Conservation (phyloP, 2,329 filamentous ascomycete genomes). For the Lasiodiplodia sp. region DNA sequence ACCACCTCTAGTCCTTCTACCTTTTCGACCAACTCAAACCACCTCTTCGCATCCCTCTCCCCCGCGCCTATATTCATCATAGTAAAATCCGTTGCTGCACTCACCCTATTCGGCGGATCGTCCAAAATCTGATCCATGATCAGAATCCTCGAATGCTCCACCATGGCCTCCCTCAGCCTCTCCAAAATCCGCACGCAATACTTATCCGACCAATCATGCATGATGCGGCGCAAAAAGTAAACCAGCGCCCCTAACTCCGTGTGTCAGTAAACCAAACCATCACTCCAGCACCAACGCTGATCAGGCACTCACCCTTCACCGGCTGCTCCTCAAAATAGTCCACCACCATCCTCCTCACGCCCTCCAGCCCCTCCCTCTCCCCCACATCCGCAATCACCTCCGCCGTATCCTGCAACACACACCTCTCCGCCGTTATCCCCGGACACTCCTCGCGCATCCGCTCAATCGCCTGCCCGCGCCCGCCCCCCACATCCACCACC, state of each 20-base stretch:
- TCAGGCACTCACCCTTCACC: constrained; percentile 35
- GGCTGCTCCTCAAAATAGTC: constrained; percentile 41
- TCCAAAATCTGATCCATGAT: constrained; percentile 46
- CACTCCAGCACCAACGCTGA: neutral
- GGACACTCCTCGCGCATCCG: constrained; percentile 44
- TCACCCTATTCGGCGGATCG: neutral
- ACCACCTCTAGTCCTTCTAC: no score
- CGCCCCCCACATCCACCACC: constrained; percentile 53
- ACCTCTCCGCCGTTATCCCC: constrained; percentile 39
- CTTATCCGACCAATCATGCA: constrained; percentile 45
- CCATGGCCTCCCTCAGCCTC: constrained; percentile 44
- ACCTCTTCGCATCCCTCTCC: no score
- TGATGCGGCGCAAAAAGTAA: constrained; percentile 41
- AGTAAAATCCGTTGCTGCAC: neutral
- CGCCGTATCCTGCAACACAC: constrained; percentile 52
- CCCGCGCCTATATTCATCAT: neutral
- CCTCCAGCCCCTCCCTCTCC: constrained; percentile 23
- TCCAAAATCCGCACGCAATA: constrained; percentile 43
- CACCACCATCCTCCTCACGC: constrained; percentile 41
- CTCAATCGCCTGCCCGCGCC: constrained; percentile 48
- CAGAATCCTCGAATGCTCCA: constrained; percentile 47
- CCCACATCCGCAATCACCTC: constrained; percentile 38
- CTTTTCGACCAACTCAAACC: no score
- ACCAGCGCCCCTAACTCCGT: neutral
- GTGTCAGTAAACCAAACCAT: neutral